phyloP scores from a whole-genome alignment of 345 rosid species.

The Salix viminalis region DNA sequence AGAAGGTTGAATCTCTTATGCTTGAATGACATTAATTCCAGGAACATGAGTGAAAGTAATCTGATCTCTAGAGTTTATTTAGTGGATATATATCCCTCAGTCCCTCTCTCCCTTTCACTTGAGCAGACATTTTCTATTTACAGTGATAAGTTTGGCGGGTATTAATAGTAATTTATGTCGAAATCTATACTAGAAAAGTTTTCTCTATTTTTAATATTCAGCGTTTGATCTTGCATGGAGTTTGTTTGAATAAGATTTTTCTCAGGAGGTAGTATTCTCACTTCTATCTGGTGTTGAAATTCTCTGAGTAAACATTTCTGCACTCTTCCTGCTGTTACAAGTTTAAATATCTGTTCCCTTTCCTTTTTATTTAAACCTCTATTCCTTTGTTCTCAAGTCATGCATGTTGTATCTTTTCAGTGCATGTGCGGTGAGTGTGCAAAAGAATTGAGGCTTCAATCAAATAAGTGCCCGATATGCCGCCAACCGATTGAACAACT shows the following conservation, averaged over 20 bases:
- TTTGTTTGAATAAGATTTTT: not conserved
- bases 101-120: not conserved
- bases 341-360: not conserved
- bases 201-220: not conserved
- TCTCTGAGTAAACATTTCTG: not conserved
- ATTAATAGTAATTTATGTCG: not conserved
- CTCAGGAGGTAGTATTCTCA: not conserved
- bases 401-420: slow-evolving; percentile 36
- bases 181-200: not conserved
- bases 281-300: not conserved
- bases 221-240: not conserved
- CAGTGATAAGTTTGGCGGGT: not conserved
- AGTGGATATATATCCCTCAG: not conserved
- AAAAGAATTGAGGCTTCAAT: slow-evolving; percentile 65
- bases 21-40: not conserved
- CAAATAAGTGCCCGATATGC: slow-evolving; percentile 90
- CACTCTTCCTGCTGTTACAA: not conserved
- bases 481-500: slow-evolving; percentile 73
- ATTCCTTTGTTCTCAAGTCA: slow-evolving; percentile 5
- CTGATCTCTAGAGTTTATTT: not conserved
- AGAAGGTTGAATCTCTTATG: not conserved
- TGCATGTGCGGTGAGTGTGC: slow-evolving; percentile 85
- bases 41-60: slow-evolving; percentile 2
- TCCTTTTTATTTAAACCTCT: not conserved
- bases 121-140: not conserved